phyloP scores from a whole-genome alignment of 1,284 basidiomycete genomes.

The Malassezia obtusa region DNA sequence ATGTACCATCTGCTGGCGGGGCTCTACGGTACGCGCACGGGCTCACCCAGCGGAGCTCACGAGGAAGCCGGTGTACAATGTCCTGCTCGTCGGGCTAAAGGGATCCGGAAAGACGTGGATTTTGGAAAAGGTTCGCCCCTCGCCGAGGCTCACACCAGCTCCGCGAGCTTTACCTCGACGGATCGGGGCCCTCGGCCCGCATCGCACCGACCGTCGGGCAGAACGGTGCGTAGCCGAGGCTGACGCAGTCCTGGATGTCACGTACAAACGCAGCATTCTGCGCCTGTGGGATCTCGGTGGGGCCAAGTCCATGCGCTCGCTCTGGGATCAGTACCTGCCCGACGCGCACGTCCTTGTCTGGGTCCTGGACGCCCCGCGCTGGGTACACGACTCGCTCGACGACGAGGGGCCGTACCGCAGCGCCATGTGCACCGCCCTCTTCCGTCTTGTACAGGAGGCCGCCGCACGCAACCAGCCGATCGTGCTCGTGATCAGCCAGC shows the following conservation, averaged over 20 bases:
- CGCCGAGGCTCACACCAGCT: constrained; percentile 1
- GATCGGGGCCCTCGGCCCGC: constrained; percentile 12
- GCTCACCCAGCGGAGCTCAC: constrained; percentile 22
- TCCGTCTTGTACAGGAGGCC: neutral
- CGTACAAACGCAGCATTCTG: constrained; percentile 18
- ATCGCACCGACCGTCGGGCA: constrained; percentile 33
- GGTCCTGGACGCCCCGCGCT: constrained; percentile 23
- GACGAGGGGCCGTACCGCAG: constrained; percentile 7
- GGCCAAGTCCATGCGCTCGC: constrained; percentile 22
- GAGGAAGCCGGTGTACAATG: constrained; percentile 25
- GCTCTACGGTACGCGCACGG: constrained; percentile 10
- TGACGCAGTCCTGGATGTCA: constrained; percentile 21
- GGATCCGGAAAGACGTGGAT: constrained; percentile 33
- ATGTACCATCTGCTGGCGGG: constrained; percentile 19
- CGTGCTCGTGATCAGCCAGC: constrained; percentile 5
- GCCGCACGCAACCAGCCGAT: constrained; percentile 2
- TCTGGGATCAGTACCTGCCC: constrained; percentile 31
- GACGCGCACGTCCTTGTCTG: constrained; percentile 28
- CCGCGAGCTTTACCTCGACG: constrained; percentile 3
- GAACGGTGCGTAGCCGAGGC: constrained; percentile 15
- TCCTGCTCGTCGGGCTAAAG: constrained; percentile 25
- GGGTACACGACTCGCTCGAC: neutral
- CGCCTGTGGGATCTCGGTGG: constrained; percentile 39
- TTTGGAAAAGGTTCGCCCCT: constrained; percentile 20
- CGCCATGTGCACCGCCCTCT: neutral